Conservation (phyloP, 345 rosid species). For the Erodium maritimum region DNA sequence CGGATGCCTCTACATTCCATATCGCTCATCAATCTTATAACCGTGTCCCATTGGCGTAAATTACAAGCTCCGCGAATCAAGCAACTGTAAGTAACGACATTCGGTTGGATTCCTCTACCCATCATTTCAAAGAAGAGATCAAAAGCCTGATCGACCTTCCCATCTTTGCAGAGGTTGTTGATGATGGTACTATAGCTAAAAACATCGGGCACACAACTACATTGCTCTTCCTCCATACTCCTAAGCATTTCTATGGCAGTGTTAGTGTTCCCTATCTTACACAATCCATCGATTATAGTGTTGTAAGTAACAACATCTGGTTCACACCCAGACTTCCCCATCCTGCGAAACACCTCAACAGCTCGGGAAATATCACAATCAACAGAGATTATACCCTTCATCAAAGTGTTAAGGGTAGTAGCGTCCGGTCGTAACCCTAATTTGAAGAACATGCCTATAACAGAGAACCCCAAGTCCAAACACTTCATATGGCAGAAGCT, state of each 20-base stretch:
- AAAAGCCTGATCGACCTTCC: slow-evolving; percentile 1
- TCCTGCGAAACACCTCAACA: too few relatives aligned
- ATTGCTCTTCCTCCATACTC: too few relatives aligned
- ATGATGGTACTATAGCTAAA: too few relatives aligned
- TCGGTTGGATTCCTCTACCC: background rate
- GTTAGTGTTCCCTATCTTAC: too few relatives aligned
- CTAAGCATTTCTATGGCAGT: too few relatives aligned
- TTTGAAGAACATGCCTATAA: slow-evolving; percentile 4
- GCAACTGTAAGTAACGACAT: too few relatives aligned
- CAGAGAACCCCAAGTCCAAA: slow-evolving; percentile 3
- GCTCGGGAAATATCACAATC: slow-evolving; percentile 1
- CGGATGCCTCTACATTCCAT: background rate
- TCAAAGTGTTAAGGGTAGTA: slow-evolving; percentile 1
- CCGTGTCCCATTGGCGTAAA: too few relatives aligned
- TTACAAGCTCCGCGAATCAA: too few relatives aligned
- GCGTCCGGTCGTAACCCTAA: slow-evolving; percentile 5
- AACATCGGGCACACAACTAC: too few relatives aligned
- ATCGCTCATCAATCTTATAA: too few relatives aligned
- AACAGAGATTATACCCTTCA: background rate
- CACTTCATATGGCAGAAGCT: slow-evolving; percentile 4
- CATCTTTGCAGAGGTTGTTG: background rate
- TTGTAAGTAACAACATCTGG: slow-evolving; percentile 6
- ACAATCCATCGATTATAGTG: too few relatives aligned
- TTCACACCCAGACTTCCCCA: background rate
- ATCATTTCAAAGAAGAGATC: slow-evolving; percentile 2